These are phyloP conservation scores for Phytophthora capsici DNA, from an alignment of 352 stramenopile species.

Conservation along the genomic window DNA sequence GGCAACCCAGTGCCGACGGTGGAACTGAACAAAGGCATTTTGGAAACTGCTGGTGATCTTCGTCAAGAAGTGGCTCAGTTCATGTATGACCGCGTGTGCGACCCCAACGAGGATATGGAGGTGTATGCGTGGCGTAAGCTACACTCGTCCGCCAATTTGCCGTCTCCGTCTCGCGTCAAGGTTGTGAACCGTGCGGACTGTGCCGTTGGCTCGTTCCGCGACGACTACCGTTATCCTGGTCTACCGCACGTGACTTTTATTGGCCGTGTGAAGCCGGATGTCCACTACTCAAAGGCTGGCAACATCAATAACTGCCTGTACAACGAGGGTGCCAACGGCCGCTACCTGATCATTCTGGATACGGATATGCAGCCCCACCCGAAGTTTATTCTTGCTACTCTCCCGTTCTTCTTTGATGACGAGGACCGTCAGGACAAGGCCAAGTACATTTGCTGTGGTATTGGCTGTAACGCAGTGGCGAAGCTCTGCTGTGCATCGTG, in stretches of 20 bases:
- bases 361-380: conserved; percentile 86
- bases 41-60: conserved; percentile 81
- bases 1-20: conserved; percentile 72
- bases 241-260: conserved; percentile 81
- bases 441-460: conserved; percentile 80
- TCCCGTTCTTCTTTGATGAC: conserved; percentile 86
- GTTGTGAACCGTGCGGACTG: conserved; percentile 78
- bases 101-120: conserved; percentile 86
- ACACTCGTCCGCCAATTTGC: conserved; percentile 83
- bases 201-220: conserved; percentile 80
- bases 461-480: conserved; percentile 76
- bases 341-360: conserved; percentile 84
- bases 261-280: conserved; percentile 79
- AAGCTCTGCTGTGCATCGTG: conserved; percentile 87
- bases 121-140: conserved; percentile 87
- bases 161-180: conserved; percentile 62
- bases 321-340: conserved; percentile 83
- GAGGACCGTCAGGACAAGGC: conserved; percentile 76
- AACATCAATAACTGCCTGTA: conserved; percentile 91
- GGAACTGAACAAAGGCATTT: conserved; percentile 82
- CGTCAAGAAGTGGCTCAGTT: conserved; percentile 85
- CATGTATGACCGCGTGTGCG: conserved; percentile 87
- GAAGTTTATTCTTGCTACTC: conserved; percentile 77
- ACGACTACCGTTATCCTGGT: conserved; percentile 83
- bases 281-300: conserved; percentile 87